These are phyloP conservation scores for Penicillium turbatum DNA, from an alignment of 495 filamentous ascomycete genomes.

Conservation along the genomic window DNA sequence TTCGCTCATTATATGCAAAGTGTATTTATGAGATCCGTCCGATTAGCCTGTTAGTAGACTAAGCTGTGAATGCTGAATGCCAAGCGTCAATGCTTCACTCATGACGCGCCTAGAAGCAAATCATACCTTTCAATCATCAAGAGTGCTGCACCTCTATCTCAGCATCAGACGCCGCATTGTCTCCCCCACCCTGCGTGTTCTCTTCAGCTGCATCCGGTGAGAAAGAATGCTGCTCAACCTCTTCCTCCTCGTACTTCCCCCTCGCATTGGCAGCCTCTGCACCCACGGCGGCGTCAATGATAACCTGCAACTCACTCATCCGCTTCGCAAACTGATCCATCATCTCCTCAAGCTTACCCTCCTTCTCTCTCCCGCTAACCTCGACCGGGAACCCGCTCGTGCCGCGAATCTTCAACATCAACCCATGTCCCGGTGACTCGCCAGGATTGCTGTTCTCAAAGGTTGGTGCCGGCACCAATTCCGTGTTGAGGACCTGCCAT, in stretches of 20 bases:
- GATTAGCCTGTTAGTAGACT: not conserved
- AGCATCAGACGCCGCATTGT: not conserved
- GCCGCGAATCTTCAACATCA: slow-evolving; percentile 70
- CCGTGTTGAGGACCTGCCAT: slow-evolving; percentile 52
- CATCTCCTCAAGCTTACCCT: slow-evolving; percentile 46
- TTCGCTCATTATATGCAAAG: not conserved
- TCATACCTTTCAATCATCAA: not conserved
- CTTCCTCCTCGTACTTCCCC: not conserved
- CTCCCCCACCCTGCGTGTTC: not conserved
- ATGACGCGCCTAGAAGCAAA: not conserved
- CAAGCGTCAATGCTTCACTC: not conserved
- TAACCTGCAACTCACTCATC: slow-evolving; percentile 48
- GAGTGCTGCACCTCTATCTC: not conserved
- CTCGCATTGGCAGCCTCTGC: slow-evolving; percentile 10
- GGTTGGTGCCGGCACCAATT: slow-evolving; percentile 52
- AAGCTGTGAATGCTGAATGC: not conserved
- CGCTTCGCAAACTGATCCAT: slow-evolving; percentile 65
- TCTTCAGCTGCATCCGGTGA: not conserved
- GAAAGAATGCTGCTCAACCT: not conserved
- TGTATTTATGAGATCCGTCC: not conserved
- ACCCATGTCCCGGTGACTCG: slow-evolving; percentile 29
- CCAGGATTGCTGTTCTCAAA: slow-evolving; percentile 48
- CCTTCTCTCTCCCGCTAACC: slow-evolving; percentile 28
- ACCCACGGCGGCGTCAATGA: slow-evolving; percentile 37
- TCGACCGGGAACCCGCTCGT: slow-evolving; percentile 30